Percentiles rank a stretch among this genome's conserved stretches.
Conservation (phyloP, 2,329 filamentous ascomycete genomes). For the Cladosporium halotolerans region DNA sequence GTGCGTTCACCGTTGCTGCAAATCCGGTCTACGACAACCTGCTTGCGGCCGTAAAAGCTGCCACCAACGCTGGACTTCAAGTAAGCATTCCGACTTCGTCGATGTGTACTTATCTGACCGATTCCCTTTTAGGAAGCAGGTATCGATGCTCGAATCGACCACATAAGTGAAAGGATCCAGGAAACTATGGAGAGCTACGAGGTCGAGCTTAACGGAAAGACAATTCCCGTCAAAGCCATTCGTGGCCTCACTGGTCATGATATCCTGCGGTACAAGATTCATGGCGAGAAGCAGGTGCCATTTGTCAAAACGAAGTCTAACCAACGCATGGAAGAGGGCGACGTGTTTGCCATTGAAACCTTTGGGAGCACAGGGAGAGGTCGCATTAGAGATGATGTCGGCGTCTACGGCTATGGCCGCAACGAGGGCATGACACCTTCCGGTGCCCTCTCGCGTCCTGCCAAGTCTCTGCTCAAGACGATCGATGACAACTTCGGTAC, state of each 20-base stretch:
- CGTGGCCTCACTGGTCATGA: slow-evolving; percentile 85
- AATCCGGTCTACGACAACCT: slow-evolving; percentile 64
- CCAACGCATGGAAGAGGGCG: slow-evolving; percentile 97
- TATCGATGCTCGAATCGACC: slow-evolving; percentile 82
- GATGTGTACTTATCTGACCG: neutral
- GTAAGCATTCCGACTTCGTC: slow-evolving; percentile 29
- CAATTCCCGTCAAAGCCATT: slow-evolving; percentile 75
- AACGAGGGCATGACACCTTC: slow-evolving; percentile 62
- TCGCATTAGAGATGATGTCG: slow-evolving; percentile 79
- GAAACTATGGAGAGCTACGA: slow-evolving; percentile 93
- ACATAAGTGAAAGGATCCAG: slow-evolving; percentile 78
- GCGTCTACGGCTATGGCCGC: slow-evolving; percentile 84
- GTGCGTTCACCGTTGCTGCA: slow-evolving; percentile 63
- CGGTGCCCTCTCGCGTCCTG: slow-evolving; percentile 69
- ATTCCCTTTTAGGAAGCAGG: slow-evolving; percentile 60
- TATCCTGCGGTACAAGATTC: slow-evolving; percentile 82
- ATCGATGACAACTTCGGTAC: slow-evolving; percentile 98
- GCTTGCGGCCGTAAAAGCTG: slow-evolving; percentile 59
- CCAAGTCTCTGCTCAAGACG: slow-evolving; percentile 75
- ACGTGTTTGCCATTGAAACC: slow-evolving; percentile 92
- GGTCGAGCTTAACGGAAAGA: slow-evolving; percentile 72
- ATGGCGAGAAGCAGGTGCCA: slow-evolving; percentile 87
- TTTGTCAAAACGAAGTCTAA: slow-evolving; percentile 76
- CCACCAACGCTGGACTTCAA: slow-evolving; percentile 68
- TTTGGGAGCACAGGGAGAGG: slow-evolving; percentile 92